A percentile compares a stretch with the other conserved stretches of the same genome.
Evolutionary conservation across 495 filamentous ascomycete species (phyloP).

Genomic region (Penicillium steckii): DNA sequence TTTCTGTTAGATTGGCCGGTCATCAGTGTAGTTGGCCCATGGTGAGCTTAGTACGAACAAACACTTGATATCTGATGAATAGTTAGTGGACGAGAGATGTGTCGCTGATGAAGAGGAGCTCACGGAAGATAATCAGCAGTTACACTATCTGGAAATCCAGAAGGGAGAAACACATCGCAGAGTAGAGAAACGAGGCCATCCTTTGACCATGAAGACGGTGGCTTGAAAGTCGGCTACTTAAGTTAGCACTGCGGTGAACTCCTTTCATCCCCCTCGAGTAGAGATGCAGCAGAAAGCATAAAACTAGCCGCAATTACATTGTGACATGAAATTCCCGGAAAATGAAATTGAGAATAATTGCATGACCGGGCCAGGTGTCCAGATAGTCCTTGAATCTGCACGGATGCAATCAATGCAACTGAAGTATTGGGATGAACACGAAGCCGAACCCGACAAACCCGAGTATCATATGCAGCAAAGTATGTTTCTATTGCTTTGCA

Average conservation of each 20-base stretch:
- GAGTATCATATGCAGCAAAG: too few species aligned
- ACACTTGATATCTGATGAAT: slow-evolving; percentile 68
- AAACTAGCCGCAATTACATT: too few species aligned
- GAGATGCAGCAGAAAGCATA: too few species aligned
- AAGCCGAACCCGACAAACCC: too few species aligned
- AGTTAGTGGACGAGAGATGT: slow-evolving; percentile 5
- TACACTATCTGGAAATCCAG: slow-evolving; percentile 89
- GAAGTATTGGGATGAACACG: too few species aligned
- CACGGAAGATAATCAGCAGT: slow-evolving; percentile 84
- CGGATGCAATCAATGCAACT: too few species aligned
- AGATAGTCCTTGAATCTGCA: too few species aligned
- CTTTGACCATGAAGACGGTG: slow-evolving; percentile 30
- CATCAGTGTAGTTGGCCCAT: not conserved
- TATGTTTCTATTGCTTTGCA: too few species aligned
- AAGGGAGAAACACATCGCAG: slow-evolving; percentile 74
- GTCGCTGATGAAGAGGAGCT: slow-evolving; percentile 24
- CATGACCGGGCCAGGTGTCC: too few species aligned
- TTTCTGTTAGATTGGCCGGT: not conserved
- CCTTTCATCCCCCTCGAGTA: too few species aligned
- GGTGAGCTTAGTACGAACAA: slow-evolving; percentile 19
- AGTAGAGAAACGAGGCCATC: slow-evolving; percentile 29
- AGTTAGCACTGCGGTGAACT: not conserved
- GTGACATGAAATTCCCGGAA: too few species aligned
- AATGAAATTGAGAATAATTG: too few species aligned
- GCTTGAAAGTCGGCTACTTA: slow-evolving; percentile 8